Evolutionary conservation across 371 early-diverging fungal species (phyloP).

Genomic region (Parasitella parasitica): DNA sequence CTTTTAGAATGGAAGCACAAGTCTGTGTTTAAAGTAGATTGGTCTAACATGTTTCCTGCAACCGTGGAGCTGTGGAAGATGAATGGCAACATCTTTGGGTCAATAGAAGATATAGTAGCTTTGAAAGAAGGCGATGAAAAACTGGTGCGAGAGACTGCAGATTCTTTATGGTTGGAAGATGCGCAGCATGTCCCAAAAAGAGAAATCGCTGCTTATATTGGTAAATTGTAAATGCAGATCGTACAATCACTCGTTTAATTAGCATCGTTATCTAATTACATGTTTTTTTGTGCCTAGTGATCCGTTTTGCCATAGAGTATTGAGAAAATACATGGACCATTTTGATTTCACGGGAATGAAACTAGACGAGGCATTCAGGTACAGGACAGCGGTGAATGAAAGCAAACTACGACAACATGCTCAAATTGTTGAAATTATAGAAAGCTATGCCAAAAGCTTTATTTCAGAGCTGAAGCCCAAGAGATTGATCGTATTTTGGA

Average conservation of each 20-base stretch:
- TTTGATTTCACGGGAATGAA: conserved; percentile 68
- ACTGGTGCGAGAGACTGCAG: conserved; percentile 2
- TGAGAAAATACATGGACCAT: conserved; percentile 59
- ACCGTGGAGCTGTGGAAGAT: conserved; percentile 10
- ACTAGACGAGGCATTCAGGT: conserved; percentile 76
- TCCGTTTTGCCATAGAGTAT: conserved; percentile 39
- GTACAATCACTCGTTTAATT: background rate
- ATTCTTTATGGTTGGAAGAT: conserved; percentile 30
- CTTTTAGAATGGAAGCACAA: conserved; percentile 34
- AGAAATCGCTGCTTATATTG: conserved; percentile 34
- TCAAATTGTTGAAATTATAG: background rate
- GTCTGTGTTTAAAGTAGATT: conserved; percentile 22
- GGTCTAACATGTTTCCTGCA: conserved; percentile 16
- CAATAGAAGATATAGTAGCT: conserved; percentile 13
- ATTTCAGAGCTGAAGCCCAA: conserved; percentile 85
- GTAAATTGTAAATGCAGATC: conserved; percentile 21
- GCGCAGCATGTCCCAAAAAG: conserved; percentile 15
- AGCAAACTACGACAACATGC: background rate
- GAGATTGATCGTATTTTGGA: conserved; percentile 83
- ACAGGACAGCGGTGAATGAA: no score
- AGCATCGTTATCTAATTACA: background rate
- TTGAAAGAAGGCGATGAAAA: background rate
- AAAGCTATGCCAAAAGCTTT: conserved; percentile 64
- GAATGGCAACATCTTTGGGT: conserved; percentile 17
- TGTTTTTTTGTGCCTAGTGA: conserved; percentile 23